Base-by-base conservation (phyloP, 2,329 filamentous ascomycete species). In the Fusarium cicatricum region DNA sequence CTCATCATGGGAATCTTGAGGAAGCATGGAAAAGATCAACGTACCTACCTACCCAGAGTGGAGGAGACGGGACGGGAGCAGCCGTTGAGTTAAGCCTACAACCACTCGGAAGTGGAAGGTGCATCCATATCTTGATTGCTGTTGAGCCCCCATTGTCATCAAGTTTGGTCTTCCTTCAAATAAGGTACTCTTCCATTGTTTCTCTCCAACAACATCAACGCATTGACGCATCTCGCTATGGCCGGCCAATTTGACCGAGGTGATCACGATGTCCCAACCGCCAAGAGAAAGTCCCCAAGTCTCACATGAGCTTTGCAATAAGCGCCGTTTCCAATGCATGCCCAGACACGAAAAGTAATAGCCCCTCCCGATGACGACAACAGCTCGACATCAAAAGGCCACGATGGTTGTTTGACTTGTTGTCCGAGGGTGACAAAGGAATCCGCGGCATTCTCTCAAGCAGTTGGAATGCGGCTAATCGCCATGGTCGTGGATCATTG, bases 361-460 rank as follows among this genome's bases (percentile, higher is more conserved):
- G 51, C 53, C 44, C 28, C 41, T 31, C 29, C 11, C 36, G 31
- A 49, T 41, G 43, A 51, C 40, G 42, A 55, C 51, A 32, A 55
- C 33, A 58, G 51, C 55, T 58, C 51, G 36, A 58, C 54, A 66
- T 66, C 54, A 59, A 54, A 56, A 52, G 63, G 51, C 46, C 47
- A 16, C 23, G 23, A 26, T 26, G 23, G 5, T 26, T 26, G 23
- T 11, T 10, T 5, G n/a, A 15, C 29, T 32, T 32, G 12, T n/a
- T 6, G 29, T 14, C 37, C 37, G 52, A 54, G 21, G 29, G 14
- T 32, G 29, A 12, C 29, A n/a, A 3, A 32, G 29, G 29, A 32
- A 32, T 32, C 29, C 29, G 9, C 9, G 29, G n/a, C 29, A 32
- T 32, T 32, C 29, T 32, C 29, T 32, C 11, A 19, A 19, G 10